Evolutionary conservation across 345 rosid genomes (phyloP).

Genomic region (Crucihimalaya himalaica): DNA sequence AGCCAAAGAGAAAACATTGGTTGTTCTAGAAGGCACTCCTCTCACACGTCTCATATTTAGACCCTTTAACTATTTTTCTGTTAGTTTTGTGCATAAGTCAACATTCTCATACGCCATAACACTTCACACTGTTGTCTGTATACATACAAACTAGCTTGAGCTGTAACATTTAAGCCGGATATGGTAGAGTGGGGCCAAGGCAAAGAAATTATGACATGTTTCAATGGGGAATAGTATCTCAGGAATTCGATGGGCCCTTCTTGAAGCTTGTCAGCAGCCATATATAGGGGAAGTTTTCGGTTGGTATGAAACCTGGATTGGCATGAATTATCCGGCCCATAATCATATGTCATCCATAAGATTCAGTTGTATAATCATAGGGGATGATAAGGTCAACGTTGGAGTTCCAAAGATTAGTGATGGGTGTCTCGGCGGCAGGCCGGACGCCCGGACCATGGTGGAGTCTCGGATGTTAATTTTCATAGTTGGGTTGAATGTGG

Average conservation of each 20-base stretch:
- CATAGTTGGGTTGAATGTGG: slow-evolving; percentile 32
- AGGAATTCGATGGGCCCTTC: background rate
- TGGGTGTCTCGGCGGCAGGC: slow-evolving; percentile 73
- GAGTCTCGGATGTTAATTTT: slow-evolving; percentile 69
- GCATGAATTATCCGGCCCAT: background rate
- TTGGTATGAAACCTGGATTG: background rate
- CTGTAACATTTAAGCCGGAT: background rate
- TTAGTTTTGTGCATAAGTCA: slow-evolving; percentile 23
- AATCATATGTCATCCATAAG: background rate
- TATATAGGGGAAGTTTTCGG: background rate
- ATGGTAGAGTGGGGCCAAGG: background rate
- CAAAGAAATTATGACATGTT: background rate
- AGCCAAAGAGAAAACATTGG: slow-evolving; percentile 94
- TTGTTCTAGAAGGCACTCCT: slow-evolving; percentile 57
- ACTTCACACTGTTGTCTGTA: slow-evolving; percentile 16
- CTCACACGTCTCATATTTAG: background rate
- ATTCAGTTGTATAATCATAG: too few relatives aligned
- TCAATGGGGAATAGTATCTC: background rate
- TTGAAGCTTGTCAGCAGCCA: background rate
- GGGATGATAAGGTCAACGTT: slow-evolving; percentile 91
- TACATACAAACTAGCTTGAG: background rate
- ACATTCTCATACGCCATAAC: background rate
- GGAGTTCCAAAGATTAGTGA: slow-evolving; percentile 68
- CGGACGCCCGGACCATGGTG: slow-evolving; percentile 66
- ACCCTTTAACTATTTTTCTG: background rate